Base-by-base conservation (phyloP, 495 filamentous ascomycete species). In the Xylaria flabelliformis region DNA sequence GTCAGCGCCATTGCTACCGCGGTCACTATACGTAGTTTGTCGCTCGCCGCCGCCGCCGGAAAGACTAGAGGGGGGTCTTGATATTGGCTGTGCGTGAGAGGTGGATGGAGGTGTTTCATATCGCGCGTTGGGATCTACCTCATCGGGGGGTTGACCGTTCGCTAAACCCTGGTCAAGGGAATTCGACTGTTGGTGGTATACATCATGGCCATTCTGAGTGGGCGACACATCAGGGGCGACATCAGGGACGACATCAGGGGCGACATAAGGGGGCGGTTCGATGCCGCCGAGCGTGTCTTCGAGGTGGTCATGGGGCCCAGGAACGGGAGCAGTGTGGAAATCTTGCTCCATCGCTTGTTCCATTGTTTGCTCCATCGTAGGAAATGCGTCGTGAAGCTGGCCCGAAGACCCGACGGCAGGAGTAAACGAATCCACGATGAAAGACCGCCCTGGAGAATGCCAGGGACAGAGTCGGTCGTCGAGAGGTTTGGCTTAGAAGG, bases 311-410 rank as follows among this genome's bases (percentile, higher is more conserved):
- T 74, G 76, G 70, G 76, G 77, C 50, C 42, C 26, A 15, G 74
- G 63, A 17, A 64, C 26, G 34, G 72, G 63, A 10, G 44, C 68
- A 24, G 48, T 29, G 64, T 62, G 69, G 61, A 59, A 42, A 56
- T 86, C 82, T 41, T 80, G 85, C 70, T 86, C 85, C 84, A 83
- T 85, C 36, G 36, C 8, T 41, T 80, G 85, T 69, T 86, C 85
- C 84, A 83, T 85, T 6, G 36, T 39, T 41, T 80, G 85, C 70
- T 86, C 85, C 84, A 83, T 85, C 70, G 76, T 85, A 75, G 84
- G 83, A 73, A 86, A 74, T 61, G 82, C 79, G 85, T 85, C 82
- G 82, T 83, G 83, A 72, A 85, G 86, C 72, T 86, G 83, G 79
- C 77, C 84, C 72, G 81, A 78, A 73, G 85, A 84, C 78, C 83